Evolutionary conservation across 2,329 filamentous ascomycete genomes (phyloP), one percentile per base, ranked within the genome.

Genomic region (Beauveria asiatica): DNA sequence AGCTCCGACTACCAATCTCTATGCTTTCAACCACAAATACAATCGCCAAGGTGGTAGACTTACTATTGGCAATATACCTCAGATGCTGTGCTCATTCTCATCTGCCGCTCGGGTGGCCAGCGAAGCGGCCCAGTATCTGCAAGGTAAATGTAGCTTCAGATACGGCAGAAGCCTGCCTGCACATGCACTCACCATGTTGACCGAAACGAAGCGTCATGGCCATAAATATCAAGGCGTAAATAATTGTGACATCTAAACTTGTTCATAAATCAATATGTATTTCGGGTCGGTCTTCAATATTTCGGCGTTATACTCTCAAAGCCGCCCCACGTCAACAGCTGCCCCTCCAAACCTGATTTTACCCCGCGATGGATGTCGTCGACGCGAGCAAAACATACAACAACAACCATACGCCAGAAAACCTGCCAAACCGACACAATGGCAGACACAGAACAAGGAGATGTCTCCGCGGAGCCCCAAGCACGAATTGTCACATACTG

Each of bases 401-500:
- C 45, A 30, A 61, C 27, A 57, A 39, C 11, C 53, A 37, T n/a
- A 27, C 39, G 17, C 27, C 27, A 60, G 25, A 11, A 11, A 42
- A 7, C 19, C 33, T 45, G 51, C 23, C 44, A 3, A n/a, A 55
- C 23, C n/a, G 21, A 50, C 17, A 57, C n/a, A 59, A 84, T 84
- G 82, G 80, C 81, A 67, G 82, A 84, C 66, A 72, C 73, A 59
- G 80, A 82, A 65, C 74, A 78, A 60, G 63, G 74, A 63, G 79
- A 80, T 57, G 73, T 65, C 57, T 66, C 70, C 54, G 65, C 72
- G 59, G 80, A 81, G 72, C 76, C 76, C 48, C 80, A 82, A 67
- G 71, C 76, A 66, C 76, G 81, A 64, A 74, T 77, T 67, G 78
- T 84, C 57, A 69, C 75, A 55, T 85, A 85, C 72, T 85, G 83